A percentile compares a stretch with the other conserved stretches of the same genome.
These are phyloP conservation scores for Ramichloridium luteum DNA, from an alignment of 2,329 filamentous ascomycete genomes.

Conservation along the genomic window DNA sequence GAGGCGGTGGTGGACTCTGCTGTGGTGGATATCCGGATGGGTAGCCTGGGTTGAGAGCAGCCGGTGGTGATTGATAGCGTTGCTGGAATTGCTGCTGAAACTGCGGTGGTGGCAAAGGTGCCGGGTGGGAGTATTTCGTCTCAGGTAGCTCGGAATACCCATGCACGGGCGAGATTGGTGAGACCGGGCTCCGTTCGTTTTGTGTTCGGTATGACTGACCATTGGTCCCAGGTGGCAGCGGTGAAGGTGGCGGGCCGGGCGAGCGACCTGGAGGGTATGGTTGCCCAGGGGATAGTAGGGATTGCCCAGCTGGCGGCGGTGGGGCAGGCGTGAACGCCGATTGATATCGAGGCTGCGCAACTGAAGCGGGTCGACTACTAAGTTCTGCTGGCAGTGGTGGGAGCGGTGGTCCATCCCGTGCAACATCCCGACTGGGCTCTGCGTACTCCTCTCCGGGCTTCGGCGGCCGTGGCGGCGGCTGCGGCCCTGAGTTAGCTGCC, in stretches of 20 bases:
- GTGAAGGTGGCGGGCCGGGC: too few species aligned
- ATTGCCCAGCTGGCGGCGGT: slow-evolving; percentile 23
- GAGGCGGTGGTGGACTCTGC: slow-evolving; percentile 8
- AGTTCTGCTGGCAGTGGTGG: slow-evolving; percentile 24
- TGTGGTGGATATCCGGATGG: slow-evolving; percentile 11
- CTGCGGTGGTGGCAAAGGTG: slow-evolving; percentile 20
- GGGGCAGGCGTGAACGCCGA: slow-evolving; percentile 7
- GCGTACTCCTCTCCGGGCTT: slow-evolving; percentile 33
- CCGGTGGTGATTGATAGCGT: slow-evolving; percentile 10
- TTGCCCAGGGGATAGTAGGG: too few species aligned
- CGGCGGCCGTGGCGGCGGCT: slow-evolving; percentile 40
- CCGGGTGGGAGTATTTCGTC: slow-evolving; percentile 12
- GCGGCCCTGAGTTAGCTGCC: too few species aligned
- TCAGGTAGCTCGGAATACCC: slow-evolving; percentile 14
- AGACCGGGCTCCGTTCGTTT: slow-evolving; percentile 21
- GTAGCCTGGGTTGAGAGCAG: slow-evolving; percentile 6
- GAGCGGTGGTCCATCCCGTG: slow-evolving; percentile 23
- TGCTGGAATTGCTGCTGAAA: slow-evolving; percentile 8
- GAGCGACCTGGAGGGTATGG: too few species aligned
- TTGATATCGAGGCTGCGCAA: slow-evolving; percentile 3
- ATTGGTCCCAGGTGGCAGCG: too few species aligned
- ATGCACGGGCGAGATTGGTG: slow-evolving; percentile 20
- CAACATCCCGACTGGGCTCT: slow-evolving; percentile 9
- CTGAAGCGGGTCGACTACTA: slow-evolving; percentile 7
- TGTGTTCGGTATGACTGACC: slow-evolving; percentile 11